Evolutionary conservation across 495 filamentous ascomycete species (phyloP).

Genomic region (Patellaria atrata): DNA sequence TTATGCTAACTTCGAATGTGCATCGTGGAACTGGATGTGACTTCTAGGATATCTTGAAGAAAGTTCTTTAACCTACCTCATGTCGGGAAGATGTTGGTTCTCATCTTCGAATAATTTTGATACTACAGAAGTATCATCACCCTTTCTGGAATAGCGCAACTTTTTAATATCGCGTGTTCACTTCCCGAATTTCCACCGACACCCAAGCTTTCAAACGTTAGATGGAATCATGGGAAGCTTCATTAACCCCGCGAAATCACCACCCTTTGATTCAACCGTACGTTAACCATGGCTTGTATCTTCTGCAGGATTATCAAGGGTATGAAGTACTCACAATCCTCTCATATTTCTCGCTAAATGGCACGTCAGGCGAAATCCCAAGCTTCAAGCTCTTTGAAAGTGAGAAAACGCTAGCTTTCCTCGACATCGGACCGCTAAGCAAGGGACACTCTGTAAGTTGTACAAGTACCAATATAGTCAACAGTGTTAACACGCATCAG

Average conservation of each 20-base stretch:
- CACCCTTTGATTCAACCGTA: conserved; percentile 5
- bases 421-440: conserved; percentile 84
- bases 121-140: neutral
- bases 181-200: too few species aligned
- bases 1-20: conserved; percentile 58
- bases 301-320: conserved; percentile 99
- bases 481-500: conserved; percentile 37
- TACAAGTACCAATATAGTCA: neutral
- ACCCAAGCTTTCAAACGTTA: conserved; percentile 1
- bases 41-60: neutral
- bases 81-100: neutral
- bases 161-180: too few species aligned
- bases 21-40: conserved; percentile 33
- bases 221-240: conserved; percentile 1
- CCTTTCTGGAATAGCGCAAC: too few species aligned
- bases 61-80: neutral
- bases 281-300: conserved; percentile 55
- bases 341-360: neutral
- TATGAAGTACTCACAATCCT: conserved; percentile 22
- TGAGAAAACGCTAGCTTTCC: conserved; percentile 87
- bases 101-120: neutral
- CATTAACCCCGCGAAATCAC: conserved; percentile 4
- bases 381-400: conserved; percentile 89
- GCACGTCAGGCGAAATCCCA: conserved; percentile 66
- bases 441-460: conserved; percentile 45